Evolutionary conservation across 345 rosid genomes (phyloP), one percentile per base, ranked within the genome.

Genomic region (Acer negundo): DNA sequence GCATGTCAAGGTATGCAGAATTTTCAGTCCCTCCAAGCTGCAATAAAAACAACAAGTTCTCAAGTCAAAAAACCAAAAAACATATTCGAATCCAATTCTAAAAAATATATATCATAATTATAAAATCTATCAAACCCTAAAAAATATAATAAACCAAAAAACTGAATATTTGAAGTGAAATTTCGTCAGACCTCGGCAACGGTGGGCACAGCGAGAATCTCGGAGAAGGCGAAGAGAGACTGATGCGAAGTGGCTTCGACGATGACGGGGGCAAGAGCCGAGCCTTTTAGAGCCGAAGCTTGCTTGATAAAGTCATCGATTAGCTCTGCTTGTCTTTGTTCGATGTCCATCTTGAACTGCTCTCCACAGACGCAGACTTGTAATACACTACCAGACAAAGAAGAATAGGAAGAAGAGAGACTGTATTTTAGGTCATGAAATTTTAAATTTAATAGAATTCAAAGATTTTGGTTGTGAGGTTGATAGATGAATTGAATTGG

Each of bases 151-250:
- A 42, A 22, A 1, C 46, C 46, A 10, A 55, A 11, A 7, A 23
- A 70, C 7, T 0, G 16, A 40, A 7, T 70, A 42, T 62, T 6
- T 26, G 59, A 51, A 16, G 12, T 59, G n/a, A 13, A 16, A 31
- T n/a, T 35, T n/a, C 49, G 23, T 22, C 78, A 58, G 70, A 90
- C 98, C 94, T 89, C 82, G 44, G 82, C 78, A 69, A 92, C 81
- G 67, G 40, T 73, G 23, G 94, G 90, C 20, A 89, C 88, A 19
- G 89, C 86, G 80, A 95, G 92, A 87, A 95, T 95, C 92, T 95
- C 97, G 20, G 97, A 93, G 90, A 95, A 95, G 74, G 95, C 97
- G 68, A 93, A 95, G 79, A 95, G 98, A 31, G 86, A 90, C 20
- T 97, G 92, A 66, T 95, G 88, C 77, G 97, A 91, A 63, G 97